These are phyloP conservation scores for Microbotryum scabiosae DNA, from an alignment of 1,284 basidiomycete genomes.

Conservation along the genomic window DNA sequence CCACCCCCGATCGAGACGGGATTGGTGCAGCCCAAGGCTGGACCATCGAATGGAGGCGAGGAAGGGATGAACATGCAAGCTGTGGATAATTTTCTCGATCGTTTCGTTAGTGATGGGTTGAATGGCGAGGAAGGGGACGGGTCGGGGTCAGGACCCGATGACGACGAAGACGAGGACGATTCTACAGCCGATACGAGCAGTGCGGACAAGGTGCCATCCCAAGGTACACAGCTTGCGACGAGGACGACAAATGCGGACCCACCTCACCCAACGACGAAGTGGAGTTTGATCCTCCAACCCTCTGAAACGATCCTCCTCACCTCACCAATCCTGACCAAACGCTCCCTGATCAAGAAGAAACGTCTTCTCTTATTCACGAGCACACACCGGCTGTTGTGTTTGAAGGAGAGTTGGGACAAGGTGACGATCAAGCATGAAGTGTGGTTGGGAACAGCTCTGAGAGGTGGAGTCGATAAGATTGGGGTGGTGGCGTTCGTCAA, in stretches of 20 bases:
- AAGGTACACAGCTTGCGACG: background rate
- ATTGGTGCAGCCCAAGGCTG: constrained; percentile 20
- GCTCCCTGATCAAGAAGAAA: constrained; percentile 40
- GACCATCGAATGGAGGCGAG: background rate
- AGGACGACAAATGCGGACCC: constrained; percentile 9
- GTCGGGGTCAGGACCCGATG: background rate
- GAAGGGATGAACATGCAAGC: no score
- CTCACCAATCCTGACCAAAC: constrained; percentile 38
- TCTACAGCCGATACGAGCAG: constrained; percentile 7
- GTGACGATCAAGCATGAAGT: constrained; percentile 46
- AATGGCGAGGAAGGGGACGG: background rate
- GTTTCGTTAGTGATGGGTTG: background rate
- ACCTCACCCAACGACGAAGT: background rate
- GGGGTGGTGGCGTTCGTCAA: constrained; percentile 19
- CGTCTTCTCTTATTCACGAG: constrained; percentile 47
- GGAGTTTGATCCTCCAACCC: constrained; percentile 34
- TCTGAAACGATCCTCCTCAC: constrained; percentile 41
- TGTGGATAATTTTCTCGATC: background rate
- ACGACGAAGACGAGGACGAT: constrained; percentile 6
- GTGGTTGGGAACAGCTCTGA: constrained; percentile 35
- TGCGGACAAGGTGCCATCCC: constrained; percentile 2
- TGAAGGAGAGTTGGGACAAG: constrained; percentile 43
- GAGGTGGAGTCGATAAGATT: constrained; percentile 7
- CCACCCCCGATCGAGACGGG: constrained; percentile 44
- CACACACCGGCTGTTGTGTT: constrained; percentile 47